Evolutionary conservation across 2,329 filamentous ascomycete genomes (phyloP), one percentile per base, ranked within the genome.

Genomic region (Fusarium metavorans): DNA sequence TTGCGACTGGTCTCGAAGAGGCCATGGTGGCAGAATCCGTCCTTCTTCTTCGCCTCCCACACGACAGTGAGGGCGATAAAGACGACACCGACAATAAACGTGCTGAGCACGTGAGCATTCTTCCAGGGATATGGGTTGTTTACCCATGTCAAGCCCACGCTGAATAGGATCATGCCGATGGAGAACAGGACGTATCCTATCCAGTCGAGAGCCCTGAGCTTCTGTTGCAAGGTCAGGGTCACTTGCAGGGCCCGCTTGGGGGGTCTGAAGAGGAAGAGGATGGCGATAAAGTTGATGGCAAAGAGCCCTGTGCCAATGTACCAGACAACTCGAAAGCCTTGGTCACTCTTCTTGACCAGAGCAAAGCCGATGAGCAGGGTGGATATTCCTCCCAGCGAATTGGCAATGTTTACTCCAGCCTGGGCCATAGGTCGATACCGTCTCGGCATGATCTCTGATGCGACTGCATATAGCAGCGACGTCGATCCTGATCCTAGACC

Each of bases 1-100:
- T 84, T 84, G 43, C 82, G 77, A 65, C 79, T 77, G 48, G 34
- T 64, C 18, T 71, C 66, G 76, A 84, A 84, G 3, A 84, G 78
- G 4, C 76, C 80, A 67, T 84, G 83, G 64, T 84, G 82, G 64
- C 84, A 83, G 79, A 85, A 80, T 32, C 83, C 83, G 60, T 84
- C 82, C 32, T 71, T 80, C 71, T 82, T 83, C 20, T 35, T 23
- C 13, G n/a, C 20, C 20, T 34, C 41, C 25, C 23, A 34, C 20
- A 45, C 10, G 59, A 62, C 25, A 50, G 27, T 30, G 30, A 62
- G 41, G 18, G 76, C 6, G 13, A 70, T 60, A 11, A 81, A 65
- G 13, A 71, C 73, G 2, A 83, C 45, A 9, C 83, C 81, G 20
- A 83, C 65, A 34, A 79, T 73, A 67, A 84, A 84, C 5, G 82